Evolutionary conservation across 192 early-diverging fungal genomes (phyloP).

Genomic region (Coemansia sp.): DNA sequence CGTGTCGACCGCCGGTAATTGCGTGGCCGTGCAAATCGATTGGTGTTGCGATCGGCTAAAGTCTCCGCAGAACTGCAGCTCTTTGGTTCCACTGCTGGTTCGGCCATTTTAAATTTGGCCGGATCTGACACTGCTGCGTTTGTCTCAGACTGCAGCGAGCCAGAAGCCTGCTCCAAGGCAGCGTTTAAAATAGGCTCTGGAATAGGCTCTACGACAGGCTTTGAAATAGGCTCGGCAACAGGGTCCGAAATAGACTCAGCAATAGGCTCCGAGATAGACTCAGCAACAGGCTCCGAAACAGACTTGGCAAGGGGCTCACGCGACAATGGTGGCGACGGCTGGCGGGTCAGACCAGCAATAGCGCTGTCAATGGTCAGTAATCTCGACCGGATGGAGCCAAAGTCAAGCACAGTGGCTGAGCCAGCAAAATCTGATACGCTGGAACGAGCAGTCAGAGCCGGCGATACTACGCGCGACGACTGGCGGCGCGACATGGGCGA

Average conservation of each 20-base stretch:
- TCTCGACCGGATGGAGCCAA: constrained; percentile 9
- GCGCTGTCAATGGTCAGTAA: constrained; percentile 19
- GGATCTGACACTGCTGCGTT: neutral
- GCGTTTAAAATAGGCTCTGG: too few species aligned
- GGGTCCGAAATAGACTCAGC: too few species aligned
- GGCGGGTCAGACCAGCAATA: constrained; percentile 8
- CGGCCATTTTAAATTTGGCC: neutral
- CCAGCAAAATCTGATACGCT: constrained; percentile 42
- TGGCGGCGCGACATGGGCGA: constrained; percentile 32
- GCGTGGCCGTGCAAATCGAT: constrained; percentile 10
- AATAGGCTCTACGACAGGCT: too few species aligned
- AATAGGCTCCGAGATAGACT: too few species aligned
- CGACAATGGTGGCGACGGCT: constrained; percentile 4
- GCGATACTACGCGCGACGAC: constrained; percentile 32
- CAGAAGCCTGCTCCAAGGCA: too few species aligned
- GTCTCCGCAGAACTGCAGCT: neutral
- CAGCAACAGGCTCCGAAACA: neutral
- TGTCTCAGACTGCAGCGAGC: neutral
- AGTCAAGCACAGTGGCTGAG: neutral
- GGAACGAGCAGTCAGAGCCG: constrained; percentile 36
- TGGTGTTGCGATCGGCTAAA: neutral
- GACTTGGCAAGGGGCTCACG: neutral
- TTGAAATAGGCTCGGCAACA: too few species aligned
- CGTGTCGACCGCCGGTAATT: constrained; percentile 19
- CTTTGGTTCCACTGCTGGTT: neutral